These are phyloP conservation scores for Rhynchosporium secalis DNA, from an alignment of 2,329 filamentous ascomycete species.

Conservation along the genomic window DNA sequence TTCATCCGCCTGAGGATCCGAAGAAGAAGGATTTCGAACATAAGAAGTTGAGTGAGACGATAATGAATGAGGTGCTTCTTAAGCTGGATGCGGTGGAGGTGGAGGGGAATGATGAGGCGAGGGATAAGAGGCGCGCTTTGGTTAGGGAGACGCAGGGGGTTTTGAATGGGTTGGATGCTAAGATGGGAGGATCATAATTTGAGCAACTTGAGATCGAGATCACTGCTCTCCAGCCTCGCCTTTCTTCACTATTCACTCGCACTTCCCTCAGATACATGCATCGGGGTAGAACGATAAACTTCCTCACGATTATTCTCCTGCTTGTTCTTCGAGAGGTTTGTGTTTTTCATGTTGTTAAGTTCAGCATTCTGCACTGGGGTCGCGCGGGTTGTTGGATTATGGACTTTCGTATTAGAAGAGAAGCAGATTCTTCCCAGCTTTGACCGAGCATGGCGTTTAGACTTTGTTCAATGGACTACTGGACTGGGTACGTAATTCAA, in stretches of 20 bases:
- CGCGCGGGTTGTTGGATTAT: neutral
- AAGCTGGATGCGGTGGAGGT: conserved; percentile 78
- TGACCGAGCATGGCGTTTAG: conserved; percentile 1
- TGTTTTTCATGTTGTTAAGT: neutral
- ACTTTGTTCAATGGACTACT: neutral
- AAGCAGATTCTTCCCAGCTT: neutral
- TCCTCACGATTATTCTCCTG: neutral
- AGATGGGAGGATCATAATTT: conserved; percentile 11
- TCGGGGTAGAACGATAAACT: neutral
- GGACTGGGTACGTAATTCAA: neutral
- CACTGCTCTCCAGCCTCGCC: neutral
- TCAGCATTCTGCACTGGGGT: conserved; percentile 1
- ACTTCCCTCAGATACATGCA: neutral
- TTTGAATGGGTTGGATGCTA: conserved; percentile 61
- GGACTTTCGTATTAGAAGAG: neutral
- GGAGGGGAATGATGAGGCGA: conserved; percentile 65
- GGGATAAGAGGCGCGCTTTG: conserved; percentile 67
- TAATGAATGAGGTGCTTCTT: conserved; percentile 72
- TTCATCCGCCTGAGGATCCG: conserved; percentile 61
- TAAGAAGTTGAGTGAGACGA: conserved; percentile 71
- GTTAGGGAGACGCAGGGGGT: conserved; percentile 71
- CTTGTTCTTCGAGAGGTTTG: neutral
- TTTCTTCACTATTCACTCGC: neutral
- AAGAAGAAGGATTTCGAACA: conserved; percentile 74
- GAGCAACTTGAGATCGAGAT: neutral